Evolutionary conservation across 2,329 filamentous ascomycete genomes (phyloP), one percentile per base, ranked within the genome.

Genomic region (Monosporascus sp.): DNA sequence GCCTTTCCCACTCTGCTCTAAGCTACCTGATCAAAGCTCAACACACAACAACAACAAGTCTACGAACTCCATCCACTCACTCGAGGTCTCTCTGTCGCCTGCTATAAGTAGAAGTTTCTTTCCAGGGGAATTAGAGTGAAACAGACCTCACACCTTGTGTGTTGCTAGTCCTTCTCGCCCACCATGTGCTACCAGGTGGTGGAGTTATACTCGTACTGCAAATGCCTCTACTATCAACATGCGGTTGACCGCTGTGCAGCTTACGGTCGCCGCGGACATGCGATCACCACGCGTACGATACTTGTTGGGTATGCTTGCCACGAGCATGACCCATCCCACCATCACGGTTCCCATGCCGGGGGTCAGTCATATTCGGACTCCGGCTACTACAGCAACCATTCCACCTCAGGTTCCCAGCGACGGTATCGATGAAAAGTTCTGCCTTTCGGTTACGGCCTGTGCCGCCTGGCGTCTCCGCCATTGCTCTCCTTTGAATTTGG

Each of bases 181-280:
- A 65, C 69, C 77, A 60, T 96, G 91, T 96, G 91, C 67, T 92
- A 90, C 67, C 89, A 92, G 74, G 74, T 96, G 57, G 77, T 93
- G 63, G 91, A 96, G 72, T 80, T 89, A 54, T 96, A 91, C 77
- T 86, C 90, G 52, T 89, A 87, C 52, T 96, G 91, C 79, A 82
- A 85, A 59, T 96, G 91, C 73, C 79, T 93, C 62, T 95, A 96
- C 77, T 90, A 93, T 77, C 81, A 87, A 66, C 92, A 96, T 70
- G 85, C 89, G 48, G 80, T 96, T 63, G 91, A 96, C 66, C 87
- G 88, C 56, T 96, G 91, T 68, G 77, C 84, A 48, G 78, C 83
- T 37, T 90, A 90, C 67, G 88, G 87, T 56, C 85, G 87, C 55
- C 81, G 83, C 49, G 87, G 87, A 47, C 91, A 96, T 66, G 63